phyloP scores from a whole-genome alignment of 345 rosid species.

The Raphanus sativus region DNA sequence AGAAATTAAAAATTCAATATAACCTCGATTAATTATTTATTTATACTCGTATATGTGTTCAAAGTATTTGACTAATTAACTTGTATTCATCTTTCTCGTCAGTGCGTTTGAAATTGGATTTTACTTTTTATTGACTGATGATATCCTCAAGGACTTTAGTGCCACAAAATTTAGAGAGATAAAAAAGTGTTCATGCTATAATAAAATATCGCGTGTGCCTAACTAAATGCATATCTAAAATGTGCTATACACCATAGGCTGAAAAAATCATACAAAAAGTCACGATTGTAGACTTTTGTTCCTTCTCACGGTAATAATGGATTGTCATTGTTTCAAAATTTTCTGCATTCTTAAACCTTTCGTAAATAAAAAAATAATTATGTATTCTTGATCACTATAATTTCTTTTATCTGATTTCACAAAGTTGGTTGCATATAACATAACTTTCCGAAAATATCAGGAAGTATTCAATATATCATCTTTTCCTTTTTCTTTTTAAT shows the following conservation, averaged over 20 bases:
- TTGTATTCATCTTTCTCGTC: background rate
- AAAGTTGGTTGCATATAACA: too few relatives aligned
- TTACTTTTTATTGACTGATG: background rate
- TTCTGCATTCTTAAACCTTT: too few relatives aligned
- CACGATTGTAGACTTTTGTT: background rate
- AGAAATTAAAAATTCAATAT: slow-evolving; percentile 7
- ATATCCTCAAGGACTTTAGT: background rate
- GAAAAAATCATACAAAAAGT: background rate
- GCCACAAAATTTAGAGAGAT: background rate
- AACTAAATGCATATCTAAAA: background rate
- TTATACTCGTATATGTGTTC: background rate
- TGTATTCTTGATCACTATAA: too few relatives aligned
- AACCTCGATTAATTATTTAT: background rate
- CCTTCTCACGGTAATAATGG: background rate
- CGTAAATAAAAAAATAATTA: too few relatives aligned
- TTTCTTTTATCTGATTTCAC: too few relatives aligned
- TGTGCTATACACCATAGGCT: background rate
- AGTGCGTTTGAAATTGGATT: background rate
- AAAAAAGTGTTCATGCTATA: background rate
- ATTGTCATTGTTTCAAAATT: background rate
- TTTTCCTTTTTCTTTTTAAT: too few relatives aligned
- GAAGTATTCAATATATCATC: too few relatives aligned
- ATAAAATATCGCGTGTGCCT: background rate
- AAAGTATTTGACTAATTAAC: background rate
- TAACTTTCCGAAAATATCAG: too few relatives aligned